A percentile compares a stretch with the other conserved stretches of the same genome.
Evolutionary conservation across 2,329 filamentous ascomycete species (phyloP).

Genomic region (Talaromyces funiculosus): DNA sequence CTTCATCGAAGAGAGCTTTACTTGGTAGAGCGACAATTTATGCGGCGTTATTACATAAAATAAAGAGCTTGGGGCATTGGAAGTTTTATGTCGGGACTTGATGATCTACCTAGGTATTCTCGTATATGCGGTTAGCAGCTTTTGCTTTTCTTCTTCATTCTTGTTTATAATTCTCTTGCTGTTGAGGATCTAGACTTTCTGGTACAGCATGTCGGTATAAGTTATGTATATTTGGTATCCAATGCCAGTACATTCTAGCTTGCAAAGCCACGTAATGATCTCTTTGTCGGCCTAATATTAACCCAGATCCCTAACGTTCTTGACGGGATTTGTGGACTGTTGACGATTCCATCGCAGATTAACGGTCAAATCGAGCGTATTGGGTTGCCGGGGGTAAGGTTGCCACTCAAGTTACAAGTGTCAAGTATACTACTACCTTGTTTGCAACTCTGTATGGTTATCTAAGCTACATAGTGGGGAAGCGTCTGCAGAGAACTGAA

Average conservation of each 20-base stretch:
- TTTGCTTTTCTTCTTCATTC: not conserved
- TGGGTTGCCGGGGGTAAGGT: not conserved
- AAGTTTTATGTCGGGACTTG: not conserved
- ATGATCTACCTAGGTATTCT: not conserved
- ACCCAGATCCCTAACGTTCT: no score
- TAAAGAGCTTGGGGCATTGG: not conserved
- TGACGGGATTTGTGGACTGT: no score
- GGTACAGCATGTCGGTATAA: not conserved
- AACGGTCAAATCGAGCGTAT: not conserved
- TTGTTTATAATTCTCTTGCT: not conserved
- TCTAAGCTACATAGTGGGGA: not conserved
- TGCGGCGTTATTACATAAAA: not conserved
- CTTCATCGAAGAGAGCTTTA: conserved; percentile 71
- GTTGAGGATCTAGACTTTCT: not conserved
- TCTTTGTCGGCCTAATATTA: not conserved
- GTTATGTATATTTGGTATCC: not conserved
- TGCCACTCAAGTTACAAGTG: not conserved
- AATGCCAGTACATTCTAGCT: not conserved
- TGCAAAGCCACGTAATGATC: not conserved
- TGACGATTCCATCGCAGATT: no score
- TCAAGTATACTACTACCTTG: no score
- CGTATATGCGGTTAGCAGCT: not conserved
- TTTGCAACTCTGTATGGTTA: not conserved
- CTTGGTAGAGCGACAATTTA: conserved; percentile 29
- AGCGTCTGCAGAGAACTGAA: not conserved